Conservation (phyloP, 306 rosid genomes). For the Crotalaria pallida region DNA sequence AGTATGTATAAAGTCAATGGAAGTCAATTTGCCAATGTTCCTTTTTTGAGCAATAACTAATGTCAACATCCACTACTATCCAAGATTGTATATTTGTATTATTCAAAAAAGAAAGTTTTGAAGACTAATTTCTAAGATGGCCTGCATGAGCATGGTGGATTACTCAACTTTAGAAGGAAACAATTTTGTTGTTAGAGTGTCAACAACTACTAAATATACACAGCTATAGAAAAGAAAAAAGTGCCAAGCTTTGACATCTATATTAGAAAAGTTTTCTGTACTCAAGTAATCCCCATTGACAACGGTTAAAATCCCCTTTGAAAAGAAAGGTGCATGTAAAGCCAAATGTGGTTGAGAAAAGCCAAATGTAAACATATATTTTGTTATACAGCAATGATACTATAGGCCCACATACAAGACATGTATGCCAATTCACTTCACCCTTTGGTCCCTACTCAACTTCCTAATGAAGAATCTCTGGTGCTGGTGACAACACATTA, state of each 20-base stretch:
- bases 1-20: neutral
- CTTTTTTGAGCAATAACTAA: neutral
- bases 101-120: neutral
- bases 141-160: constrained; percentile 2
- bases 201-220: neutral
- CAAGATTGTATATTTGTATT: neutral
- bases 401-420: neutral
- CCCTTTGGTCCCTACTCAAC: neutral
- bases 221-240: constrained; percentile 10
- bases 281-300: neutral
- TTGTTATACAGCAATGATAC: constrained; percentile 8
- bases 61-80: neutral
- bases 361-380: constrained; percentile 28
- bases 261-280: neutral
- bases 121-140: constrained; percentile 11
- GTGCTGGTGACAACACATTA: constrained; percentile 23
- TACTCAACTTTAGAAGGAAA: neutral
- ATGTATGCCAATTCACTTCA: constrained; percentile 16
- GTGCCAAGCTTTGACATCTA: neutral
- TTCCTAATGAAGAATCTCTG: neutral
- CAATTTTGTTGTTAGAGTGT: neutral
- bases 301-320: constrained; percentile 8
- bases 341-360: constrained; percentile 18
- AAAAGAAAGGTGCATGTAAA: too few species aligned
- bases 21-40: neutral